Base-by-base conservation (phyloP, 495 filamentous ascomycete species). In the Darksidea phi region DNA sequence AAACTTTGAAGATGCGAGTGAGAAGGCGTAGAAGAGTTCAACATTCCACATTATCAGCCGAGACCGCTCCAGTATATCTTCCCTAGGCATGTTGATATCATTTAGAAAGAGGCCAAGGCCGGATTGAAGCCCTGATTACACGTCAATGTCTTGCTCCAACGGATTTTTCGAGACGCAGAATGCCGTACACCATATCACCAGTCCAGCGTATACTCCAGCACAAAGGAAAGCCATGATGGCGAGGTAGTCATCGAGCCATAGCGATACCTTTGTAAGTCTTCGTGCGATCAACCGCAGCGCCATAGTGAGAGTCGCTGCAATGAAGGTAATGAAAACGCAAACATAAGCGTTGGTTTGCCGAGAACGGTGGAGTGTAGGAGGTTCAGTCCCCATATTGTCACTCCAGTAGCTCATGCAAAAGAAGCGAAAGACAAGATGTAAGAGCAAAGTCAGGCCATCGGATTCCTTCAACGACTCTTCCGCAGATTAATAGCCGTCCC, bases 161-260 rank as follows among this genome's bases (percentile, higher is more conserved):
- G n/a, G 51, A 8, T 42, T 4, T 8, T 26, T n/a, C n/a, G n/a
- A n/a, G n/a, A n/a, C n/a, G n/a, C n/a, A 0, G 8, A 8, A 54
- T 1, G 26, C 51, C 60, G 32, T 52, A 63, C 60, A 57, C 53
- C 60, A 63, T 48, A 63, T 17, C 1, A 52, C 18, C 3, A 63
- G 47, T 18, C 45, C 60, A 13, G 43, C 11, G 43, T 45, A 63
- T 34, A 36, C 28, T 2, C 17, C 24, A 1, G 60, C 60, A 17
- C 11, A 58, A 13, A 59, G 24, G 32, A 54, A 53, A 15, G 64
- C 58, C 13, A 54, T 20, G n/a, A 67, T 26, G 1, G 49, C 54
- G 12, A 67, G 41, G 17, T 51, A 67, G 41, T 67, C 64, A 48
- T 67, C 64, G 26, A 6, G 53, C 54, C 52, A 57, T 15, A 62